Base-by-base conservation (phyloP, 2,329 filamentous ascomycete species). In the Penicillium paneum region DNA sequence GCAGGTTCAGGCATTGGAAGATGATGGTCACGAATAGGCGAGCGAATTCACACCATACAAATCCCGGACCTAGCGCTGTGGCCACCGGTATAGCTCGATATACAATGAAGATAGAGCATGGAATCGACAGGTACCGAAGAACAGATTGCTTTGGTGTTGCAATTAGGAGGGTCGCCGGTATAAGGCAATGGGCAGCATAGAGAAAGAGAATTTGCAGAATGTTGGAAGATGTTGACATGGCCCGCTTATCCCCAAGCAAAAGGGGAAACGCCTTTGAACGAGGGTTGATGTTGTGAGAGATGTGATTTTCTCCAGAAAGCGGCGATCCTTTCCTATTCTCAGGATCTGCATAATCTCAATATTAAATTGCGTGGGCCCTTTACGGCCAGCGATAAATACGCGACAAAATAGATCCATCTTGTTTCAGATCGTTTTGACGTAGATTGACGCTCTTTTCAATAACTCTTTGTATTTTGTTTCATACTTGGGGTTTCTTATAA, bases 71-170 rank as follows among this genome's bases (percentile, higher is more conserved):
- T 5, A 59, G 26, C 0, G 35, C 44, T 29, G 32, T 35, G 4
- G 57, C 54, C 5, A 57, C 31, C 10, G 49, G 38, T 41, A 46
- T 43, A 8, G 44, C 46, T 11, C 28, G 21, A 38, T 39, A 51
- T n/a, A 49, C 49, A 50, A 58, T 54, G 2, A 41, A 55, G 11
- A 48, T 19, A 24, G 55, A 36, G 34, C 50, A 52, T 42, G 57
- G 52, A 11, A 64, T 57, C 1, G 52, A 49, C 13, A 60, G n/a
- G 13, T 59, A 63, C 26, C 62, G 59, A 13, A 57, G n/a, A 24
- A 13, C 12, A 15, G 60, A 62, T 12, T 17, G 36, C 31, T 59
- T 60, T 15, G 56, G 26, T 4, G 58, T 63, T 29, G 51, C 19
- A 11, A 61, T 42, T 8, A 64, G 38, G 17, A 58, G 40, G n/a